Conservation (phyloP, 2,329 filamentous ascomycete species). For the Aspergillus sojae region DNA sequence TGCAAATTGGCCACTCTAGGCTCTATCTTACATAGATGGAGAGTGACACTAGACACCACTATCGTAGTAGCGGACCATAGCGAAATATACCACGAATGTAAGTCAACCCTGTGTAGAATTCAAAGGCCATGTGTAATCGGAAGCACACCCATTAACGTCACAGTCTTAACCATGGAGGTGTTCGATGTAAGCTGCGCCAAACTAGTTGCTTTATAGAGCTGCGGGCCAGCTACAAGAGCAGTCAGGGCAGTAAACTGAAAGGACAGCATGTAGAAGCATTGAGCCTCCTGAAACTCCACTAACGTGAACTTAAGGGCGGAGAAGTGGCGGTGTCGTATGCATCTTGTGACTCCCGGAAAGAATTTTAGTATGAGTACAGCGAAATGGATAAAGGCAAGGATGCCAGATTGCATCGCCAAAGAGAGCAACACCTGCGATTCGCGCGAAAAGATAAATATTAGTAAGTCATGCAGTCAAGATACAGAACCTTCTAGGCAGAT, state of each 20-base stretch:
- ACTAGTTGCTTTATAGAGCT: too few species aligned
- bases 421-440: not conserved
- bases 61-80: too few species aligned
- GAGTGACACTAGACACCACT: not conserved
- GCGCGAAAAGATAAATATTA: not conserved
- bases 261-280: too few species aligned
- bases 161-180: too few species aligned
- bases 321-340: not conserved
- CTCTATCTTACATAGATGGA: not conserved
- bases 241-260: too few species aligned
- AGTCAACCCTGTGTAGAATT: too few species aligned
- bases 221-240: not conserved
- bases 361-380: not conserved
- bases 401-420: not conserved
- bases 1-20: not conserved
- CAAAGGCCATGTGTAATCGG: too few species aligned
- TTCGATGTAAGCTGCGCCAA: too few species aligned
- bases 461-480: not conserved
- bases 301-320: slow-evolving; percentile 7
- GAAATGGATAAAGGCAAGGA: not conserved
- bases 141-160: too few species aligned
- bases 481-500: not conserved
- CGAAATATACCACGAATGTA: too few species aligned
- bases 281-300: not conserved
- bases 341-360: not conserved